phyloP scores from a whole-genome alignment of 2,329 filamentous ascomycete species.

The Colletotrichum nymphaeae region DNA sequence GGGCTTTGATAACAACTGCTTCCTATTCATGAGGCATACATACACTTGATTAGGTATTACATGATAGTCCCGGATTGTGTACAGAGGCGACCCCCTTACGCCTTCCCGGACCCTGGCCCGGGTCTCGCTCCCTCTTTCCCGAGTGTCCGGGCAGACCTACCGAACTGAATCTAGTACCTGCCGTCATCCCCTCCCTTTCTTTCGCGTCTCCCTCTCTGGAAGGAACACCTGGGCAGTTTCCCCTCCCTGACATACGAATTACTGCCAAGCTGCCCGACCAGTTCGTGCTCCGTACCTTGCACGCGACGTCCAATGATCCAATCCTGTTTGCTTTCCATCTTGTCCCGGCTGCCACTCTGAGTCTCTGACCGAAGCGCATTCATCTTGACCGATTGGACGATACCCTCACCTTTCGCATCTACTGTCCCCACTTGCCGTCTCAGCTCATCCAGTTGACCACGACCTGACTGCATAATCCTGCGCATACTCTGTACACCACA shows the following conservation, averaged over 20 bases:
- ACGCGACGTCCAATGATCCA: slow-evolving; percentile 15
- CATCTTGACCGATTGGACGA: slow-evolving; percentile 24
- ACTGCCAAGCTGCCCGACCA: slow-evolving; percentile 15
- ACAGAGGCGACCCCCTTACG: not conserved
- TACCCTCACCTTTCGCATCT: not conserved
- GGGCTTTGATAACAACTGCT: not conserved
- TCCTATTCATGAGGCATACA: not conserved
- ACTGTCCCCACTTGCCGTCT: slow-evolving; percentile 28
- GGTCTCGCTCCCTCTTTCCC: slow-evolving; percentile 24
- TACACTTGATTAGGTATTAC: no score
- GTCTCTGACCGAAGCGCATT: slow-evolving; percentile 15
- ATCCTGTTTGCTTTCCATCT: not conserved
- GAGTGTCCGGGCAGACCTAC: slow-evolving; percentile 21
- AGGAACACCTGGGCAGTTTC: not conserved
- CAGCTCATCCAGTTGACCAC: slow-evolving; percentile 23
- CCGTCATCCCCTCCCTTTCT: slow-evolving; percentile 19
- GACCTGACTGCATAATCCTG: not conserved
- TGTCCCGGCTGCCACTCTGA: slow-evolving; percentile 16
- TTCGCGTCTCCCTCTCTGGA: not conserved
- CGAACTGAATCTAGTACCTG: slow-evolving; percentile 13
- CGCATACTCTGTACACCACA: not conserved
- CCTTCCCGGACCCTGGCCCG: not conserved
- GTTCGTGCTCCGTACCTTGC: slow-evolving; percentile 26
- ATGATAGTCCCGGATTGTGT: no score
- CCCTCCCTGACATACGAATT: not conserved